Conservation (phyloP, 495 filamentous ascomycete genomes). For the Aspergillus carlsbadensis region DNA sequence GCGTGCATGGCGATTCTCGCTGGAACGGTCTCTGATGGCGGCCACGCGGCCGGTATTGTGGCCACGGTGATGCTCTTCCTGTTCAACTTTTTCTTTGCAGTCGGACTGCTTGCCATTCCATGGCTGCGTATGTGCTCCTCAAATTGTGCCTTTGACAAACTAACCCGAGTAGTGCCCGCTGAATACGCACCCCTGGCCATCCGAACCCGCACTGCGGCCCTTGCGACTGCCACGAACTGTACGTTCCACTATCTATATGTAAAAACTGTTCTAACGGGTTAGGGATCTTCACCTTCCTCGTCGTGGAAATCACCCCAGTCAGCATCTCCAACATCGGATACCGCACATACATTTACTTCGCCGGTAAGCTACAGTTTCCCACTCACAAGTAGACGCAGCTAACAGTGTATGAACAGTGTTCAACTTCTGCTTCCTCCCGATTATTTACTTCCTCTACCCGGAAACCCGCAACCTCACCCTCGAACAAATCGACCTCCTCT, state of each 20-base stretch:
- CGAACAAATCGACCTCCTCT: conserved; percentile 68
- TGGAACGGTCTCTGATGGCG: conserved; percentile 30
- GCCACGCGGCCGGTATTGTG: conserved; percentile 30
- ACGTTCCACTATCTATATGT: neutral
- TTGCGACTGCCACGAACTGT: conserved; percentile 39
- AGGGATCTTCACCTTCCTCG: conserved; percentile 41
- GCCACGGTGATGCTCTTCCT: conserved; percentile 36
- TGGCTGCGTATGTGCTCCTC: conserved; percentile 31
- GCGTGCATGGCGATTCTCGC: conserved; percentile 44
- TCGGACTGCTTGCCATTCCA: conserved; percentile 33
- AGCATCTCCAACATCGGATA: conserved; percentile 38
- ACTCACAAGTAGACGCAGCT: neutral
- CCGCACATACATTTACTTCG: conserved; percentile 49
- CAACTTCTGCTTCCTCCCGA: conserved; percentile 67
- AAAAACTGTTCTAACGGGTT: neutral
- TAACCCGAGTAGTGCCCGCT: conserved; percentile 27
- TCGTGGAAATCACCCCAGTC: conserved; percentile 43
- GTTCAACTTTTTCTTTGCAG: conserved; percentile 39
- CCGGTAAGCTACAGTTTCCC: conserved; percentile 26
- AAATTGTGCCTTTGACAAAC: neutral
- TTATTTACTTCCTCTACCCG: conserved; percentile 74
- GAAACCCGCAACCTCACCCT: conserved; percentile 65
- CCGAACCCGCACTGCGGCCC: conserved; percentile 33
- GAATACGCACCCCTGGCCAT: conserved; percentile 36
- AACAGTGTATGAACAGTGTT: conserved; percentile 49